These are phyloP conservation scores for Pseudogymnoascus sp. DNA, from an alignment of 2,329 filamentous ascomycete species.

Conservation along the genomic window DNA sequence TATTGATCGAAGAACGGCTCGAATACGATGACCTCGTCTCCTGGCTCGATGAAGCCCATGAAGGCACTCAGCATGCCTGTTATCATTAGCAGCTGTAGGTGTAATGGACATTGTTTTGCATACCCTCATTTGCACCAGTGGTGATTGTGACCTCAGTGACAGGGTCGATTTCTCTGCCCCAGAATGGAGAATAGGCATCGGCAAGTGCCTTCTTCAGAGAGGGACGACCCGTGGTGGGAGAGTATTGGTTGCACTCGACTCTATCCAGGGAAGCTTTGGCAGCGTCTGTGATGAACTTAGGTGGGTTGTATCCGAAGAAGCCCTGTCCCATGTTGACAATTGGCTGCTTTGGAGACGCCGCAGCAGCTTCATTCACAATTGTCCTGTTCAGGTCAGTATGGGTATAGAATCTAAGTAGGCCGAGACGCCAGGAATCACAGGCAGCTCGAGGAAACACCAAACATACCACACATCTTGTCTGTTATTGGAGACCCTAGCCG, in stretches of 20 bases:
- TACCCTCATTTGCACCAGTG: conserved; percentile 76
- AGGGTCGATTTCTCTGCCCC: conserved; percentile 72
- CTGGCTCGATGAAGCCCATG: conserved; percentile 92
- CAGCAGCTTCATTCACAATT: conserved; percentile 59
- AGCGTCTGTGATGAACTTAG: conserved; percentile 80
- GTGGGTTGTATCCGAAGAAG: conserved; percentile 92
- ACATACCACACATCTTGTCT: conserved; percentile 51
- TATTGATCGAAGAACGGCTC: conserved; percentile 99
- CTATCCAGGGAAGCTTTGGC: conserved; percentile 82
- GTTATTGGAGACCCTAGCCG: conserved; percentile 44
- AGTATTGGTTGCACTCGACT: conserved; percentile 98
- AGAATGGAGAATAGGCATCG: conserved; percentile 83
- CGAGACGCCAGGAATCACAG: background rate
- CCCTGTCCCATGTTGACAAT: conserved; percentile 60
- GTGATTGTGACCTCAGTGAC: conserved; percentile 94
- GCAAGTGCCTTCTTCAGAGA: conserved; percentile 88
- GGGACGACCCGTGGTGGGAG: conserved; percentile 86
- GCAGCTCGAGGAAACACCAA: background rate
- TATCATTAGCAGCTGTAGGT: background rate
- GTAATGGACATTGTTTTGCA: conserved; percentile 8
- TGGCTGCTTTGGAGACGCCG: conserved; percentile 53
- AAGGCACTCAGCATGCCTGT: conserved; percentile 88
- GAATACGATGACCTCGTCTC: conserved; percentile 95
- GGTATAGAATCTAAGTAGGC: background rate
- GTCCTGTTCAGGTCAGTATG: conserved; percentile 36